These are phyloP conservation scores for Acacia crassicarpa DNA, from an alignment of 306 rosid species.

Conservation along the genomic window DNA sequence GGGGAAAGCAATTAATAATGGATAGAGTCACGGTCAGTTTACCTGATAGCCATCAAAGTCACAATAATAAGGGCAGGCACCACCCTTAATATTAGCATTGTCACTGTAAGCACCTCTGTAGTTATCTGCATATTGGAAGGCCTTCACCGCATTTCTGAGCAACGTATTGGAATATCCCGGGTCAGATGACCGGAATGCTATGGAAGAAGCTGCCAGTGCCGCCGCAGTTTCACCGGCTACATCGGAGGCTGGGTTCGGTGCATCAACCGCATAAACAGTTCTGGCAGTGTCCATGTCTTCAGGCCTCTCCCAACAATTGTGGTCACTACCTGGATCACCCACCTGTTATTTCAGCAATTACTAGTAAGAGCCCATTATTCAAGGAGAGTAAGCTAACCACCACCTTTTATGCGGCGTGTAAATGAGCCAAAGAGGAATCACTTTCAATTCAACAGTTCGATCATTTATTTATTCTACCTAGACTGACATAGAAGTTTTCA, in stretches of 20 bases:
- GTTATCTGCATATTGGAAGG: slow-evolving; percentile 70
- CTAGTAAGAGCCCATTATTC: background rate
- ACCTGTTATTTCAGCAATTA: slow-evolving; percentile 48
- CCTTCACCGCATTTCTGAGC: slow-evolving; percentile 54
- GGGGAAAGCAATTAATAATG: slow-evolving; percentile 2
- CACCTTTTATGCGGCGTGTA: background rate
- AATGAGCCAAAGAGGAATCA: background rate
- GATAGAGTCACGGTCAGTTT: slow-evolving; percentile 25
- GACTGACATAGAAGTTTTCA: background rate
- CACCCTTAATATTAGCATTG: slow-evolving; percentile 57
- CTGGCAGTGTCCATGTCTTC: slow-evolving; percentile 92
- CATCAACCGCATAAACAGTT: slow-evolving; percentile 74
- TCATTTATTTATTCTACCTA: background rate
- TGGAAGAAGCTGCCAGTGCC: slow-evolving; percentile 69
- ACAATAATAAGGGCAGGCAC: slow-evolving; percentile 83
- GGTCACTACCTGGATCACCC: slow-evolving; percentile 74
- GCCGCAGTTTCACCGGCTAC: slow-evolving; percentile 87
- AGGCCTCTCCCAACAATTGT: slow-evolving; percentile 85
- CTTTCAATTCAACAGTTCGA: background rate
- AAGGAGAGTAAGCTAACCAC: background rate
- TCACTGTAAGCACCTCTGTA: slow-evolving; percentile 85
- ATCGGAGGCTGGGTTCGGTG: slow-evolving; percentile 82
- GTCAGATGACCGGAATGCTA: slow-evolving; percentile 67
- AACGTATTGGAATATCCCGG: slow-evolving; percentile 64
- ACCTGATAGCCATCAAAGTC: slow-evolving; percentile 86